Evolutionary conservation across 441 rosid species (phyloP).

Genomic region (Arabidopsis hybrid): DNA sequence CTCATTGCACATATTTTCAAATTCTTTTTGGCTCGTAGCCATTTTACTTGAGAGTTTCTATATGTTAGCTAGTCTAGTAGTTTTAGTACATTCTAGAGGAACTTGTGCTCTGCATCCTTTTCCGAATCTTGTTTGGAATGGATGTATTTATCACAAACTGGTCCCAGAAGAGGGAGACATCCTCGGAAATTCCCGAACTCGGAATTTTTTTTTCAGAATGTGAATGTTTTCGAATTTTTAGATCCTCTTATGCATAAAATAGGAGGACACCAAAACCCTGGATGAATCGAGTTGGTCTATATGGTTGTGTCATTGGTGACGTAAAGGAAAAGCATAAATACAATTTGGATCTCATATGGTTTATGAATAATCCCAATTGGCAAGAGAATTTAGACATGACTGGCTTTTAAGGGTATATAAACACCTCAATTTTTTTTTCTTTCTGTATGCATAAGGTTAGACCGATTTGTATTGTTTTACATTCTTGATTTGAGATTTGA

Average conservation of each 20-base stretch:
- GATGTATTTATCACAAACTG: background rate
- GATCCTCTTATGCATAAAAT: background rate
- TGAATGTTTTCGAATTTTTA: background rate
- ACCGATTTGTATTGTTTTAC: too few species aligned
- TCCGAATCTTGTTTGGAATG: background rate
- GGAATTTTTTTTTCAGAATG: background rate
- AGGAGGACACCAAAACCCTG: background rate
- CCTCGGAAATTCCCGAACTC: background rate
- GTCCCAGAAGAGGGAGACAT: background rate
- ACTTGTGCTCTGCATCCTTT: background rate
- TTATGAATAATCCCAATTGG: background rate
- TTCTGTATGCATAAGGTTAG: background rate
- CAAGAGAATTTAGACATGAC: background rate
- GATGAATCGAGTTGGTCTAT: background rate
- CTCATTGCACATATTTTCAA: constrained; percentile 3
- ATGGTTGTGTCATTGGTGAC: background rate
- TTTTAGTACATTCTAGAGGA: background rate
- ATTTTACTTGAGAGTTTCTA: background rate
- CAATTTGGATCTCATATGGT: background rate
- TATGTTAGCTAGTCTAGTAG: background rate
- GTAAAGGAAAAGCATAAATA: background rate
- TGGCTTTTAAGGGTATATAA: too few species aligned
- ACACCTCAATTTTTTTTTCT: background rate
- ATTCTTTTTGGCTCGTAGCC: constrained; percentile 16
- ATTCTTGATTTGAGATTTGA: too few species aligned